Evolutionary conservation across 345 rosid species (phyloP).

Genomic region (Streptanthus diversifolius): DNA sequence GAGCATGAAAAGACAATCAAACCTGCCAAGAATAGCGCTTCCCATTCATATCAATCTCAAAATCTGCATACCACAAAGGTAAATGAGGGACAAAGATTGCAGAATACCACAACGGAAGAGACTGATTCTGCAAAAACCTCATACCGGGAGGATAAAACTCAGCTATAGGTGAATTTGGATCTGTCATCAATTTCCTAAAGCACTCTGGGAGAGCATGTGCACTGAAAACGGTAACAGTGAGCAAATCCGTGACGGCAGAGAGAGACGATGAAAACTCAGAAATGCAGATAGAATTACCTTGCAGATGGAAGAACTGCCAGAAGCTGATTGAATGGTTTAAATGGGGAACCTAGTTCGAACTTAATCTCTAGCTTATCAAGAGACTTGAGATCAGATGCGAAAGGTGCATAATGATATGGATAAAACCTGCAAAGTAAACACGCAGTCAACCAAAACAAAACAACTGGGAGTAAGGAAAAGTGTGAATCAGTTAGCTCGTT

Average conservation of each 20-base stretch:
- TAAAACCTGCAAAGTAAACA: constrained; percentile 64
- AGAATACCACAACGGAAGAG: background rate
- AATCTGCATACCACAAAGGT: constrained; percentile 49
- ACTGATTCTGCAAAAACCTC: constrained; percentile 13
- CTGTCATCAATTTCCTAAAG: constrained; percentile 78
- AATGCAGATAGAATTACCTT: constrained; percentile 45
- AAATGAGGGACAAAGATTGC: constrained; percentile 13
- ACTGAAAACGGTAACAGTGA: constrained; percentile 44
- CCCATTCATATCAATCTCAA: constrained; percentile 91
- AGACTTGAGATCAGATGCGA: constrained; percentile 90
- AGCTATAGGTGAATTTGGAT: constrained; percentile 72
- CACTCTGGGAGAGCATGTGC: constrained; percentile 88
- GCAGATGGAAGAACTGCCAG: constrained; percentile 95
- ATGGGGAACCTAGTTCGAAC: constrained; percentile 75
- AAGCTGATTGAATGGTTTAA: constrained; percentile 91
- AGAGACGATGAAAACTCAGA: background rate
- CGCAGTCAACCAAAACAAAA: background rate
- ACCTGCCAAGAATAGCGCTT: constrained; percentile 96
- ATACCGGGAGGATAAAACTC: constrained; percentile 89
- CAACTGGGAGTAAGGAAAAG: constrained; percentile 1
- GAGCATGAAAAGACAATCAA: constrained; percentile 19
- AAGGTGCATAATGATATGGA: constrained; percentile 98
- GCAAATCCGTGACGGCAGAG: background rate
- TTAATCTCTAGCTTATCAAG: constrained; percentile 63
- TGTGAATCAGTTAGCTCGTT: background rate